These are phyloP conservation scores for Leishmania guyanensis DNA, from an alignment of 208 protist species.

Conservation along the genomic window DNA sequence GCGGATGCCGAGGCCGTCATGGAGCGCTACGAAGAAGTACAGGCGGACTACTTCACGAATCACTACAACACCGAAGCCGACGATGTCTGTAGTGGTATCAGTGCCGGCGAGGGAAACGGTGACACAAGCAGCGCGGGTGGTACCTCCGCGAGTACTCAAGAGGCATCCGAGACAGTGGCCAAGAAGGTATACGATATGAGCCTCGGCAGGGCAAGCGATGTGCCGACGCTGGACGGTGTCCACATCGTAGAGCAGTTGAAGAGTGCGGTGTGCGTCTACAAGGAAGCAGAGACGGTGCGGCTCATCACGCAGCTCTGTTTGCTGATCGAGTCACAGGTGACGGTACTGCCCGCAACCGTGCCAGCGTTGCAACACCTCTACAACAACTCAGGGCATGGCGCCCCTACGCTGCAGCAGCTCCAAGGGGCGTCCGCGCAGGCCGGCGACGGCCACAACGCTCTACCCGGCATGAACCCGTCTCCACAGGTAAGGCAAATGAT, in stretches of 20 bases:
- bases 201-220: background rate
- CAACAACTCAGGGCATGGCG: slow-evolving; percentile 25
- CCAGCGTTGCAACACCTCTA: slow-evolving; percentile 44
- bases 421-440: slow-evolving; percentile 27
- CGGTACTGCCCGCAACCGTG: slow-evolving; percentile 35
- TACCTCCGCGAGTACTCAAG: background rate
- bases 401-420: slow-evolving; percentile 6
- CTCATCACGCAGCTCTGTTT: slow-evolving; percentile 68
- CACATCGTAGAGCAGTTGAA: slow-evolving; percentile 50
- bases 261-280: slow-evolving; percentile 54
- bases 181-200: background rate
- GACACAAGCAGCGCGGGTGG: background rate
- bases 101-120: background rate
- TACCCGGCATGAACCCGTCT: slow-evolving; percentile 15
- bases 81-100: background rate
- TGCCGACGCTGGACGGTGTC: slow-evolving; percentile 24
- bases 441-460: slow-evolving; percentile 12
- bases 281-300: slow-evolving; percentile 56
- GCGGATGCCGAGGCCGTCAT: slow-evolving; percentile 51
- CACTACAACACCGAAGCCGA: background rate
- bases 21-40: slow-evolving; percentile 61
- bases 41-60: slow-evolving; percentile 55
- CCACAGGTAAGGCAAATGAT: slow-evolving; percentile 55
- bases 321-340: slow-evolving; percentile 60
- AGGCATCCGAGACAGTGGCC: background rate